A percentile compares a stretch with the other conserved stretches of the same genome.
Conservation (phyloP, 2,329 filamentous ascomycete genomes). For the Ophiocordyceps camponoti-rufipedis region DNA sequence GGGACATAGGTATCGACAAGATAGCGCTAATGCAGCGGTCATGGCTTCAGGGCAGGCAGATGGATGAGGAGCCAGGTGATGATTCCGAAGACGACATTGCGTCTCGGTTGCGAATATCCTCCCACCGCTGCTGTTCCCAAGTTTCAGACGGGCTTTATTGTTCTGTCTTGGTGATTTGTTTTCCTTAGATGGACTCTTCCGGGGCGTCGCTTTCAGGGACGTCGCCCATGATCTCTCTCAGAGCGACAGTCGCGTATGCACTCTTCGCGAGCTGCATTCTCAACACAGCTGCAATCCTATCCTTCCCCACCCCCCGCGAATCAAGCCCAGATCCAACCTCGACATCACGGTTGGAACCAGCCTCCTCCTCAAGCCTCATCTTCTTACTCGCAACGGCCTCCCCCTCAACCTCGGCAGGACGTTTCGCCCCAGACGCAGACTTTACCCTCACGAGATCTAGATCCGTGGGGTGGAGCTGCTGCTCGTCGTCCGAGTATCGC, state of each 20-base stretch:
- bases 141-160: not conserved
- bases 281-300: constrained; percentile 46
- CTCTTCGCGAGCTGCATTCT: constrained; percentile 62
- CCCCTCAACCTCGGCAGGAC: too few relatives aligned
- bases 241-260: constrained; percentile 70
- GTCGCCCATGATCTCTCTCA: constrained; percentile 56
- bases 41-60: too few relatives aligned
- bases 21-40: too few relatives aligned
- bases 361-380: not conserved
- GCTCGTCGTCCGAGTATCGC: constrained; percentile 48
- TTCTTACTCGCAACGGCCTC: constrained; percentile 6
- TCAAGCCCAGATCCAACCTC: constrained; percentile 3
- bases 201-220: constrained; percentile 6
- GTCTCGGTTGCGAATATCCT: too few relatives aligned
- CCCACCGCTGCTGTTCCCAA: not conserved
- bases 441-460: constrained; percentile 28
- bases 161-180: not conserved
- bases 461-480: constrained; percentile 84
- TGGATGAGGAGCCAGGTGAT: too few relatives aligned
- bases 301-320: not conserved
- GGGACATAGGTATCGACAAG: too few relatives aligned
- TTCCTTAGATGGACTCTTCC: not conserved
- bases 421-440: too few relatives aligned
- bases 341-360: constrained; percentile 2
- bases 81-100: too few relatives aligned